These are phyloP conservation scores for Entomortierella beljakovae DNA, from an alignment of 192 early-diverging fungal species.

Conservation along the genomic window DNA sequence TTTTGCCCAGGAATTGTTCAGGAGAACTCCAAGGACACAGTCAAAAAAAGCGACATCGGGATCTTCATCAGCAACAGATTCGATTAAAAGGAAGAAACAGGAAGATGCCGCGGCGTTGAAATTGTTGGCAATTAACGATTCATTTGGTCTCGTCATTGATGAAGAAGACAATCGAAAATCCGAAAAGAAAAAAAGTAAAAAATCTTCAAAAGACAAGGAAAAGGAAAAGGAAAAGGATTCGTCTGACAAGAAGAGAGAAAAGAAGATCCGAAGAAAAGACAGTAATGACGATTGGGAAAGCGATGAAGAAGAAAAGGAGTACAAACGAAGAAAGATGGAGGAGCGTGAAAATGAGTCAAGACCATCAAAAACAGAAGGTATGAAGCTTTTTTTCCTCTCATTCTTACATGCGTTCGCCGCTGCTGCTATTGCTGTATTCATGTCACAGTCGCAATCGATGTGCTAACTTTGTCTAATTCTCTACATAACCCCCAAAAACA, in stretches of 20 bases:
- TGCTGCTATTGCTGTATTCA: not conserved
- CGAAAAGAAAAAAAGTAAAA: slow-evolving; percentile 43
- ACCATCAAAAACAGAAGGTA: slow-evolving; percentile 42
- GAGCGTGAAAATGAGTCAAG: slow-evolving; percentile 24
- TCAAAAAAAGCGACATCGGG: slow-evolving; percentile 37
- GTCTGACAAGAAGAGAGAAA: slow-evolving; percentile 29
- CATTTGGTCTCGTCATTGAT: slow-evolving; percentile 32
- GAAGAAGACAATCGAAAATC: slow-evolving; percentile 19
- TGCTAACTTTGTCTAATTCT: too few species aligned
- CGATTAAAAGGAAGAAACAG: slow-evolving; percentile 53
- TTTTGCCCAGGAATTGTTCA: slow-evolving; percentile 77
- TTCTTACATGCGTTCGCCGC: too few species aligned
- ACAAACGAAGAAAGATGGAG: slow-evolving; percentile 54
- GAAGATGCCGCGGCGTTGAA: slow-evolving; percentile 23
- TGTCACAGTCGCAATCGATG: too few species aligned
- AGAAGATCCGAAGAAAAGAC: slow-evolving; percentile 57
- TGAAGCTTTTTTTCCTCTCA: not conserved
- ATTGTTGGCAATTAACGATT: slow-evolving; percentile 35
- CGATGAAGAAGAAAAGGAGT: slow-evolving; percentile 71
- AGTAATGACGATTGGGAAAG: slow-evolving; percentile 59
- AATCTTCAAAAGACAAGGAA: slow-evolving; percentile 38
- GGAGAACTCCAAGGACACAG: slow-evolving; percentile 63
- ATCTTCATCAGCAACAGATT: slow-evolving; percentile 31
- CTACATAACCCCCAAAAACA: too few species aligned
- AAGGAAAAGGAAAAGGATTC: slow-evolving; percentile 30